Conservation (phyloP, 2,329 filamentous ascomycete species). For the Chaetothyriales sp. region DNA sequence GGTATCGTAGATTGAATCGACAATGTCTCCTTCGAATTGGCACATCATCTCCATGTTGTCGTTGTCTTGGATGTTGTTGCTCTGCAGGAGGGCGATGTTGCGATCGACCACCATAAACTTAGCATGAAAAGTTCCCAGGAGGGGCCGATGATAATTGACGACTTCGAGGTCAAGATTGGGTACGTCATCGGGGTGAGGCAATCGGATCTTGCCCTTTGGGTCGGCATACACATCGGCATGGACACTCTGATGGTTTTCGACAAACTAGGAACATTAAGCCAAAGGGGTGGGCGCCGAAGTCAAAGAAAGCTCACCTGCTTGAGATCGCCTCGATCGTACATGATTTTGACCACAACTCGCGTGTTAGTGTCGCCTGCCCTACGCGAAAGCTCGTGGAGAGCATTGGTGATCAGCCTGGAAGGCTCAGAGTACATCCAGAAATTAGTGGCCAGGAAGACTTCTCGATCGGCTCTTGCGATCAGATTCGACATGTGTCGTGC, state of each 20-base stretch:
- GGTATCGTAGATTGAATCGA: conserved; percentile 62
- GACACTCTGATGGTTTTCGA: conserved; percentile 53
- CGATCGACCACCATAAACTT: conserved; percentile 70
- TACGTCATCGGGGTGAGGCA: conserved; percentile 52
- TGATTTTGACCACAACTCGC: conserved; percentile 55
- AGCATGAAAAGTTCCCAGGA: conserved; percentile 61
- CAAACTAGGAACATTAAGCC: conserved; percentile 1
- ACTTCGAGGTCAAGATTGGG: conserved; percentile 60
- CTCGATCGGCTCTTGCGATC: conserved; percentile 57
- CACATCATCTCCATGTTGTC: conserved; percentile 72
- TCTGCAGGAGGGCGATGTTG: conserved; percentile 55
- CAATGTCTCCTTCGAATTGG: conserved; percentile 61
- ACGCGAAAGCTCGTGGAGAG: conserved; percentile 53
- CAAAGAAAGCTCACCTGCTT: conserved; percentile 37
- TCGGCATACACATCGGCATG: conserved; percentile 44
- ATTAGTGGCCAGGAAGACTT: conserved; percentile 63
- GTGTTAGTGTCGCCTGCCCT: conserved; percentile 46
- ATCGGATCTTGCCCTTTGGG: conserved; percentile 36
- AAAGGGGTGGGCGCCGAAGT: background rate
- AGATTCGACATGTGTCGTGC: conserved; percentile 62
- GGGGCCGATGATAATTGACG: conserved; percentile 55
- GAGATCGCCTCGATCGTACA: conserved; percentile 58
- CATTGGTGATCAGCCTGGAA: conserved; percentile 53
- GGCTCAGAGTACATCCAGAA: conserved; percentile 61
- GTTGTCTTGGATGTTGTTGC: conserved; percentile 67